phyloP scores from a whole-genome alignment of 1,139 yeast species.

The Candida dubliniensis region DNA sequence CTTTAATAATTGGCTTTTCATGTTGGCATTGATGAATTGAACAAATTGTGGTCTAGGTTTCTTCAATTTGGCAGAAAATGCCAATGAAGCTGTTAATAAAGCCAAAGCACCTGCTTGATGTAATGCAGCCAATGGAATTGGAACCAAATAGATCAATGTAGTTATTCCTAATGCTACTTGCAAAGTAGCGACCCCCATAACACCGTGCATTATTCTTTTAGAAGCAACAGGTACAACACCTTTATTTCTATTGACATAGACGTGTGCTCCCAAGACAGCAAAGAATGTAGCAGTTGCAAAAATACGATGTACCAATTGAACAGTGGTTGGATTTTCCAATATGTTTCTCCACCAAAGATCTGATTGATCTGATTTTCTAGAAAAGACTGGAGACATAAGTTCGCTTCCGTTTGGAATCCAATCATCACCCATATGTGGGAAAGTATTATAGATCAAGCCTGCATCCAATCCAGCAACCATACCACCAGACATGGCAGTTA shows the following conservation, averaged over 20 bases:
- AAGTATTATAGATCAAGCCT: conserved; percentile 91
- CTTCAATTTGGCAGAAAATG: conserved; percentile 68
- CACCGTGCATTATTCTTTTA: conserved; percentile 56
- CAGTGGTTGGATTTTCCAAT: conserved; percentile 95
- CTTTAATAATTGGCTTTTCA: conserved; percentile 21
- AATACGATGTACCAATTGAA: conserved; percentile 86
- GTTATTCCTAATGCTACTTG: conserved; percentile 87
- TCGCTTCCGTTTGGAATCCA: conserved; percentile 72
- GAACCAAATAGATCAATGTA: conserved; percentile 85
- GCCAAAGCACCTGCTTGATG: conserved; percentile 98
- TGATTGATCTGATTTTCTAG: conserved; percentile 64
- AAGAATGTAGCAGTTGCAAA: conserved; percentile 81
- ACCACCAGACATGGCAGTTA: conserved; percentile 96
- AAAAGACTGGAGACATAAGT: conserved; percentile 71
- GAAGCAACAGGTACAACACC: conserved; percentile 58
- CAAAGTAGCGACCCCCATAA: conserved; percentile 77
- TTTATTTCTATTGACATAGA: conserved; percentile 59
- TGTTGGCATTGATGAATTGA: conserved; percentile 26
- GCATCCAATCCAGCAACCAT: conserved; percentile 99
- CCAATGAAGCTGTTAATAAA: conserved; percentile 72
- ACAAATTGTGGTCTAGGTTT: conserved; percentile 59
- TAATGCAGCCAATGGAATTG: conserved; percentile 87
- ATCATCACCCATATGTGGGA: conserved; percentile 93
- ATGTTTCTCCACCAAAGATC: conserved; percentile 90
- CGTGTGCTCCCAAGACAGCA: conserved; percentile 64